Base-by-base conservation (phyloP, 2,329 filamentous ascomycete genomes). In the Didymella segeticola region DNA sequence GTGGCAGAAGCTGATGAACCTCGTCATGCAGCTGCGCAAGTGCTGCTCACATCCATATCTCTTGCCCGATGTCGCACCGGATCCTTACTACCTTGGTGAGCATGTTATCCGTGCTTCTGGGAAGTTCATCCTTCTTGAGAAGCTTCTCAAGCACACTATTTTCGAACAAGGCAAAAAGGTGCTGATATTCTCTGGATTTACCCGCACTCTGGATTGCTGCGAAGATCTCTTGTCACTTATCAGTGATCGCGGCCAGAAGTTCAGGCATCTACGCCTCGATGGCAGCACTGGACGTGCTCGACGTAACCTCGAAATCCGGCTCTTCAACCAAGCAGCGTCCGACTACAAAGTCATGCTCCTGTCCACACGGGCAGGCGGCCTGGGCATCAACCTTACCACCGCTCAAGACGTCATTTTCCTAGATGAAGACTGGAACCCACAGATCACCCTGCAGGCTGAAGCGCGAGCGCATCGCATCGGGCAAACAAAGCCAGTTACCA, bases 151-250 rank as follows among this genome's bases (percentile, higher is more conserved):
- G 11, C 76, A 82, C 51, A 70, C 80, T 2, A 78, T 84, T 2
- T 64, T 83, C 43, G 76, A 79, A 50, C 73, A 81, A 42, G 69
- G 71, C n/a, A 80, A 81, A 61, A 85, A 85, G 57, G 73, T 85
- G 0, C 68, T 85, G 5, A 81, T 85, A n/a, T 85, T 86, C 53
- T 83, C 82, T 0, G 77, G 80, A 2, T 85, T 84, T 53, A 83
- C 80, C 0, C 70, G 72, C 10, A 81, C 79, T 3, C 71, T 85
- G 0, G 77, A 83, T 55, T 76, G 79, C 17, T 80, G 78, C 30
- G 82, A 85, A 49, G 81, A 83, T 47, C 70, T 85, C 0, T 61
- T 85, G 1, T 60, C 68, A 0, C 62, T 80, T 7, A 76, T 81
- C 41, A 76, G 80, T 41, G 75, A 67, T 19, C 53, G 73, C 11